Evolutionary conservation across 192 early-diverging fungal genomes (phyloP), one percentile per base, ranked within the genome.

Genomic region (Entomortierella parvispora): DNA sequence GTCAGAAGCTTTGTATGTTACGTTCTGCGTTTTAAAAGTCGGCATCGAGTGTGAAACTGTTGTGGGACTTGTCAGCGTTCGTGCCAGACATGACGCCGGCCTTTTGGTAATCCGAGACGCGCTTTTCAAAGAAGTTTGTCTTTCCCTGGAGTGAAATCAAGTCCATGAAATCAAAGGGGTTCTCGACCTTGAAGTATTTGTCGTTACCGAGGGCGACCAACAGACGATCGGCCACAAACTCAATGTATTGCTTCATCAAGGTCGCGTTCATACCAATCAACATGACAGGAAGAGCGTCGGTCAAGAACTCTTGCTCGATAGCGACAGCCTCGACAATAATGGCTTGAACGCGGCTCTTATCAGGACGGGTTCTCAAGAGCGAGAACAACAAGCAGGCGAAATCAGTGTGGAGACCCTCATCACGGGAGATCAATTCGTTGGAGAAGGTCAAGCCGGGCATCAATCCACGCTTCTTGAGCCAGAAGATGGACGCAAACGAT

Each of bases 141-240:
- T 99, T 99, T 71, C 96, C 97, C 83, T 99, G 96, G 68, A 99
- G 85, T 23, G 94, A 96, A 80, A 98, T 97, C 82, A 99, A 83
- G 78, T 97, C 97, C 97, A 99, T 99, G 78, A 98, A 99, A 78
- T 99, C 97, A 68, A 99, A 99, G 46, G 97, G 97, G 75, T 99
- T 99, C 67, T 89, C 80, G 4, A 82, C 87, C 17, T 91, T 88
- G 88, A 93, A 99, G 69, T 88, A 69, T 86, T 99, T 99, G 32
- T 81, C 75, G 71, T 87, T 91, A 32, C 95, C 95, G 15, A 99
- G 87, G 17, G 93, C 93, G 12, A 97, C 94, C 62, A 97, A 82
- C 44, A 99, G 85, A 58, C 96, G 86, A 74, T 99, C 97, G 15
- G 97, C 97, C 17, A 99, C 97, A 83, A 99, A 99, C 84, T 98